Evolutionary conservation across 1,284 basidiomycete genomes (phyloP), one percentile per base, ranked within the genome.

Genomic region (Cryptococcus sp.): DNA sequence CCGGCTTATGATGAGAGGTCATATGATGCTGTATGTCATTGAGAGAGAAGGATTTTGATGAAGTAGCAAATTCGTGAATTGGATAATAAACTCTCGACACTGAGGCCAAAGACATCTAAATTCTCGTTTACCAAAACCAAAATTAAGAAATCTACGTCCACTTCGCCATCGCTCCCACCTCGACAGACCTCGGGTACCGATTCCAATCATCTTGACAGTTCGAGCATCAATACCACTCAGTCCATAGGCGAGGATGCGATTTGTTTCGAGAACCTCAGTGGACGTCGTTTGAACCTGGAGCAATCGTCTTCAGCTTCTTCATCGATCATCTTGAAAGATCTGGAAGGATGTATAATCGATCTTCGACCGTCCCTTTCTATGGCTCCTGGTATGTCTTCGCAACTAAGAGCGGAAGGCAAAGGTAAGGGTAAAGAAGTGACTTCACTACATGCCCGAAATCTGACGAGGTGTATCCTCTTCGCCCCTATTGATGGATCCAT

Each of bases 1-100:
- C 85, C 87, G 4, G 76, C 80, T 39, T 88, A 87, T 65, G 86
- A 88, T 69, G 86, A 86, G 63, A 78, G 83, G 53, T 82, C 82
- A 60, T 86, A 80, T 62, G 85, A 86, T 61, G 69, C 77, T 37
- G 23, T 53, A 86, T 14, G 86, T 82, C 83, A 80, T 65, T 87
- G 45, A 82, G 81, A 62, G 69, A 69, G 11, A 67, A 85, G 16
- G 84, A 85, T 2, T 79, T 83, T 46, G 73, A 77, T 0, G 66
- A 84, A 4, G 78, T 82, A 14, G 66, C 74, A 4, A 66, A 77
- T 39, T 7, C 36, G 36, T 39, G 36, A 39, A 39, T 19, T 39
- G 18, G 36, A 39, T 5, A 39, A 39, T 39, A 16, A 19, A 19
- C 14, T 39, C 5, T 16, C 36, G 19, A 72, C 57, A 75, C 16